These are phyloP conservation scores for Annulohypoxylon nitens DNA, from an alignment of 495 filamentous ascomycete genomes.

Conservation along the genomic window DNA sequence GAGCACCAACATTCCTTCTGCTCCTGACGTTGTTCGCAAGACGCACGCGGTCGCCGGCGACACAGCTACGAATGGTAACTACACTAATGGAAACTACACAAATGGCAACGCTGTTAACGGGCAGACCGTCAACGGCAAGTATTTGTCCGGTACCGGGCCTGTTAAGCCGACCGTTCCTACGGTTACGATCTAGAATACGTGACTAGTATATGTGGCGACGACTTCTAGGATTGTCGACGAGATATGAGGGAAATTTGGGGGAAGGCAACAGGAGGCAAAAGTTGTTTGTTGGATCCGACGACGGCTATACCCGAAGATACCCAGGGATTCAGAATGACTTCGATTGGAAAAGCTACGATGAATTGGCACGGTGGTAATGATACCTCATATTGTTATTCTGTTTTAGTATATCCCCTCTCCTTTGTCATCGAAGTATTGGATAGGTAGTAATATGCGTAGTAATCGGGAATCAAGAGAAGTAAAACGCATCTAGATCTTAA, in stretches of 20 bases:
- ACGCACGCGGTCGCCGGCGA: constrained; percentile 47
- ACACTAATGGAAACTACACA: constrained; percentile 31
- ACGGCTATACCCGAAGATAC: constrained; percentile 44
- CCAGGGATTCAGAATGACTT: constrained; percentile 36
- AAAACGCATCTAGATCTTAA: neutral
- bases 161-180: constrained; percentile 17
- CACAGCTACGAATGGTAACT: constrained; percentile 32
- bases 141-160: constrained; percentile 12
- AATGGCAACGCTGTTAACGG: constrained; percentile 17
- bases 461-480: constrained; percentile 1
- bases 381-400: constrained; percentile 27
- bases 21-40: constrained; percentile 78
- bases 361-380: constrained; percentile 20
- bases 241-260: constrained; percentile 2
- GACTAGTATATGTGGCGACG: neutral
- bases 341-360: constrained; percentile 24
- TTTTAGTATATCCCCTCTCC: constrained; percentile 29
- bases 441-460: constrained; percentile 14
- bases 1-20: constrained; percentile 75
- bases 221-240: neutral
- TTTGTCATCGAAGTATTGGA: constrained; percentile 28
- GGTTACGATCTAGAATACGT: constrained; percentile 34
- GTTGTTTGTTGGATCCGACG: constrained; percentile 11
- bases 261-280: constrained; percentile 8
- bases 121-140: constrained; percentile 16